These are phyloP conservation scores for Naganishia friedmannii DNA, from an alignment of 768 basidiomycete species.

Conservation along the genomic window DNA sequence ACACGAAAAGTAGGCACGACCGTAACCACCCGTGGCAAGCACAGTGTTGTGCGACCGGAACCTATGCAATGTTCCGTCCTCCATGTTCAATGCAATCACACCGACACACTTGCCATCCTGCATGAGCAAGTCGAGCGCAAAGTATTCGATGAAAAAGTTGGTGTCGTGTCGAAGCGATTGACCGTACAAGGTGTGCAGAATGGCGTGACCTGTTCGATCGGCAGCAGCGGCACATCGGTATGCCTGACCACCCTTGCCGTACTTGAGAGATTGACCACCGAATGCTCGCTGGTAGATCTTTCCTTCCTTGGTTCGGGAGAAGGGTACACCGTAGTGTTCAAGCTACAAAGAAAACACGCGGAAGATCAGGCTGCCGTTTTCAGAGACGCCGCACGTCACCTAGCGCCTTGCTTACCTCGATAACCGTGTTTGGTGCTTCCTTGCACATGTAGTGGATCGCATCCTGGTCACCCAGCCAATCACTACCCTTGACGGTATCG, in stretches of 20 bases:
- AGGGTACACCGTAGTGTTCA: conserved; percentile 97
- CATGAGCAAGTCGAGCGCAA: conserved; percentile 99
- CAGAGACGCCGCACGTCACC: conserved; percentile 27
- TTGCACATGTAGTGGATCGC: conserved; percentile 99
- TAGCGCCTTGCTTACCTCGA: conserved; percentile 63
- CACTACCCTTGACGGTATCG: conserved; percentile 86
- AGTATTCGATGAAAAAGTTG: conserved; percentile 99
- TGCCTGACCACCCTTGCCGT: conserved; percentile 96
- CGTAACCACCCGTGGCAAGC: conserved; percentile 95
- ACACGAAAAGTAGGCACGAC: conserved; percentile 93
- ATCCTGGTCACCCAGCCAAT: conserved; percentile 99
- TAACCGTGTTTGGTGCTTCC: conserved; percentile 88
- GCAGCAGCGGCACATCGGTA: conserved; percentile 98
- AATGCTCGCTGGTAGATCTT: conserved; percentile 99
- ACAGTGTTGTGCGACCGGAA: conserved; percentile 99
- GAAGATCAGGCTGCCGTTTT: neutral
- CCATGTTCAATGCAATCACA: conserved; percentile 98
- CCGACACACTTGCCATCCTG: conserved; percentile 98
- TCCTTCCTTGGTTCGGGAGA: conserved; percentile 96
- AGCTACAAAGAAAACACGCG: conserved; percentile 66
- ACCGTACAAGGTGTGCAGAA: conserved; percentile 97
- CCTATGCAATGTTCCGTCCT: conserved; percentile 96
- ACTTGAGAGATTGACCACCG: conserved; percentile 95
- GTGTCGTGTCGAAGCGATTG: conserved; percentile 98
- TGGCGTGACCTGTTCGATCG: conserved; percentile 96